Base-by-base conservation (phyloP, 495 filamentous ascomycete species). In the Aspergillus ostianus region DNA sequence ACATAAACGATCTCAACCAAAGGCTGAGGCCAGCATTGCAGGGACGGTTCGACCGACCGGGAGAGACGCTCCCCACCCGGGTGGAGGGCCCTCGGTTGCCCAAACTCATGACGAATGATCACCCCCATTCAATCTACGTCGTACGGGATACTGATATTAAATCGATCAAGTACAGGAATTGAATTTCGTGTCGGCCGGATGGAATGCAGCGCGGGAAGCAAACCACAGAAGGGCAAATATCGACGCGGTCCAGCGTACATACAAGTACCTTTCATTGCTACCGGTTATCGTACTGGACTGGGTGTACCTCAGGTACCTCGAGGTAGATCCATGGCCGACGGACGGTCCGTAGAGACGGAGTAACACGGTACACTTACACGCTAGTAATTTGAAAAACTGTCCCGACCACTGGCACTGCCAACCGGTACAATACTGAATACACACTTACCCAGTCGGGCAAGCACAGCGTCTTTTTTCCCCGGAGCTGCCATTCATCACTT, bases 31-130 rank as follows among this genome's bases (percentile, higher is more conserved):
- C 23, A 26, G 23, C 23, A 26, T 26, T 26, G 23, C 23, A 49
- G 4, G 23, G 59, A 57, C 44, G 59, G 55, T 62, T 58, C 29
- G 45, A 48, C 59, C 59, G 50, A 41, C 59, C 41, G 59, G 54
- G n/a, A 47, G 23, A 18, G 15, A 18, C 19, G 29, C 17, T 48
- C 44, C 15, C 46, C 46, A 47, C 54, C 29, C 47, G 8, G 19
- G n/a, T 18, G 46, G n/a, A 47, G n/a, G 17, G 2, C 13, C 47
- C 47, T 49, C 47, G 47, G 47, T 49, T 49, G 47, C 19, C 41
- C 12, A 7, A 56, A 47, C 44, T 47, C 36, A 47, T 55, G 46
- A 56, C 53, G 46, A 29, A 46, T 27, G 23, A 51, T 47, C 20
- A 1, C 9, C 21, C 45, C 52, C 4, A 6, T 4, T 45, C 36